phyloP scores from a whole-genome alignment of 2,329 filamentous ascomycete genomes.

The Dothidotthia symphoricarpi region DNA sequence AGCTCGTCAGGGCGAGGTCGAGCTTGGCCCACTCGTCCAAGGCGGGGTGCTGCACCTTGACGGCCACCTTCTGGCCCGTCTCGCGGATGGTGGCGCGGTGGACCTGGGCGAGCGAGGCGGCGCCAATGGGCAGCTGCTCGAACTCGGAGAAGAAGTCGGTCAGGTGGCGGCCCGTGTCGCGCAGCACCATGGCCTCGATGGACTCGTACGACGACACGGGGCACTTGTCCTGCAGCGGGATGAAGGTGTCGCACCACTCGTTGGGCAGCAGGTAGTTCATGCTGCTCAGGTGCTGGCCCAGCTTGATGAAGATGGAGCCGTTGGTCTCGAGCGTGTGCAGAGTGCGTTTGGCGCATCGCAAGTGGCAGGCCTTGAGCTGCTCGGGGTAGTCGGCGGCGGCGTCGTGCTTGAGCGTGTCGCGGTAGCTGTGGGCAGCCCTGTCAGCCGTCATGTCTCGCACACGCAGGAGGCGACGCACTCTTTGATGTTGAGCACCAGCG shows the following conservation, averaged over 20 bases:
- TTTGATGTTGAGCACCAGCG: conserved; percentile 79
- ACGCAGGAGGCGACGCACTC: conserved; percentile 61
- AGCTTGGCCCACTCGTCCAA: conserved; percentile 87
- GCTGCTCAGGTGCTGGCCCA: conserved; percentile 92
- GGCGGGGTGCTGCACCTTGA: conserved; percentile 92
- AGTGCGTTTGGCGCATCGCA: conserved; percentile 86
- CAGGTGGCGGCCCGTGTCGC: conserved; percentile 76
- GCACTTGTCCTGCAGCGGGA: conserved; percentile 93
- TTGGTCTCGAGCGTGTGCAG: conserved; percentile 88
- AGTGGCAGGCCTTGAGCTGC: conserved; percentile 80
- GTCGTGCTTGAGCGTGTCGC: conserved; percentile 71
- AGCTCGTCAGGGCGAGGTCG: conserved; percentile 80
- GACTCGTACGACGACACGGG: conserved; percentile 87
- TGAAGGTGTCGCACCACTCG: conserved; percentile 95
- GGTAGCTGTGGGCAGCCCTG: conserved; percentile 65
- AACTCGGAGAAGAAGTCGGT: conserved; percentile 87
- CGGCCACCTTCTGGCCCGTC: conserved; percentile 81
- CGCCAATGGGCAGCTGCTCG: conserved; percentile 75
- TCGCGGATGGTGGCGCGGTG: conserved; percentile 82
- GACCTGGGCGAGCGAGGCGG: conserved; percentile 91
- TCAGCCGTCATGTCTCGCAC: not conserved
- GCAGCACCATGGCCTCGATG: conserved; percentile 79
- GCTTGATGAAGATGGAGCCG: conserved; percentile 96
- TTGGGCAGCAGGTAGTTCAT: conserved; percentile 90
- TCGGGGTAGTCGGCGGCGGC: conserved; percentile 64